phyloP scores from a whole-genome alignment of 2,329 filamentous ascomycete species.

The Zopfia rhizophila region DNA sequence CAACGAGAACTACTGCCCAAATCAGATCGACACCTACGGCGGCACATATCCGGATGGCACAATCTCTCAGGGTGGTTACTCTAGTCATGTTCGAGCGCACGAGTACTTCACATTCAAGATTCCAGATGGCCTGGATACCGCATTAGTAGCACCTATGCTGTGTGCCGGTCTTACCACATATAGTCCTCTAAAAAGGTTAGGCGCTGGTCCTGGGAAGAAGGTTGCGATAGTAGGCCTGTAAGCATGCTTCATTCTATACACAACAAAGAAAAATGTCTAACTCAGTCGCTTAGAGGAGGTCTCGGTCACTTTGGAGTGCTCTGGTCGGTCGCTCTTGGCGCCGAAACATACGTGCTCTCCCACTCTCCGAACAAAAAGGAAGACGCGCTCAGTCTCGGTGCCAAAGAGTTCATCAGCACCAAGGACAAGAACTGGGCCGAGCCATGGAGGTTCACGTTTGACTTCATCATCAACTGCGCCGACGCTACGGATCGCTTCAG shows the following conservation, averaged over 20 bases:
- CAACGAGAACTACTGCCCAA: slow-evolving; percentile 65
- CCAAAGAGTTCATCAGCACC: slow-evolving; percentile 69
- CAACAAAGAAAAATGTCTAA: slow-evolving; percentile 19
- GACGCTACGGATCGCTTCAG: slow-evolving; percentile 76
- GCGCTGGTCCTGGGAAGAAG: slow-evolving; percentile 80
- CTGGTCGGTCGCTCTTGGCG: slow-evolving; percentile 64
- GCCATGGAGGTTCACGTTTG: slow-evolving; percentile 69
- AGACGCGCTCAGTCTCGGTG: slow-evolving; percentile 68
- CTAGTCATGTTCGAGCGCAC: slow-evolving; percentile 75
- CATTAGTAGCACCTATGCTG: slow-evolving; percentile 79
- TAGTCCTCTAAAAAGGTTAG: slow-evolving; percentile 80
- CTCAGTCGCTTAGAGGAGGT: slow-evolving; percentile 49
- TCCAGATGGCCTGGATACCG: slow-evolving; percentile 72
- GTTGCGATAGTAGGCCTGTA: slow-evolving; percentile 76
- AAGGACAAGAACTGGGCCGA: slow-evolving; percentile 68
- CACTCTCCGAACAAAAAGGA: slow-evolving; percentile 69
- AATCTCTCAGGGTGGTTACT: slow-evolving; percentile 73
- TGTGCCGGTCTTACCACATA: slow-evolving; percentile 86
- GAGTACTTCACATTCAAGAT: slow-evolving; percentile 82
- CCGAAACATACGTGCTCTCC: slow-evolving; percentile 70
- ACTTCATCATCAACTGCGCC: slow-evolving; percentile 80
- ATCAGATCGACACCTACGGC: slow-evolving; percentile 61
- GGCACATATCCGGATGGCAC: slow-evolving; percentile 67
- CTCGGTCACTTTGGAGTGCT: slow-evolving; percentile 63
- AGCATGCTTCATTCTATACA: slow-evolving; percentile 29